Evolutionary conservation across 2,329 filamentous ascomycete genomes (phyloP).

Genomic region (Davidsoniella neocaledoniae): DNA sequence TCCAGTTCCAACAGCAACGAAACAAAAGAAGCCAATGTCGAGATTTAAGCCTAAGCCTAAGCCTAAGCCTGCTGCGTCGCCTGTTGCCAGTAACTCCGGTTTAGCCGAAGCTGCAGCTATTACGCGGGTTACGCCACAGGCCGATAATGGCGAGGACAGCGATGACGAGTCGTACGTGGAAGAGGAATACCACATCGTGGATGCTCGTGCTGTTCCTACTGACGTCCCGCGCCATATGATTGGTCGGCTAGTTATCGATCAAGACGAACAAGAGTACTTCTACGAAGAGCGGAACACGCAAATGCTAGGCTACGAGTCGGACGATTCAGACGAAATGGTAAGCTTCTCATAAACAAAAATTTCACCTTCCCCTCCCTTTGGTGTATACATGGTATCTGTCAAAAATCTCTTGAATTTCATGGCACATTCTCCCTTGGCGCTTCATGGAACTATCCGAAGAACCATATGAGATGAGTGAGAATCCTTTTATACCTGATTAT

Average conservation of each 20-base stretch:
- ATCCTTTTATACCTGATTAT: no score
- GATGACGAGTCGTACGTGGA: constrained; percentile 43
- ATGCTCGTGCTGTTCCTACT: constrained; percentile 31
- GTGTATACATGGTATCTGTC: no score
- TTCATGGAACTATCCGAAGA: no score
- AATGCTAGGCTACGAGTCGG: constrained; percentile 27
- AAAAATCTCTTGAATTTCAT: no score
- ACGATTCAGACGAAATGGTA: constrained; percentile 53
- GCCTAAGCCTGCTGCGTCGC: background rate
- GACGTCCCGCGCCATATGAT: constrained; percentile 33
- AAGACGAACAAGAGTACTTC: constrained; percentile 41
- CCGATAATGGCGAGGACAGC: constrained; percentile 25
- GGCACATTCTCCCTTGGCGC: no score
- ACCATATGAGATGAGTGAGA: no score
- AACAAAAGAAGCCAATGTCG: constrained; percentile 37
- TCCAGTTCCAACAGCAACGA: constrained; percentile 34
- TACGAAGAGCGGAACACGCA: constrained; percentile 20
- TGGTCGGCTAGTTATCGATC: constrained; percentile 39
- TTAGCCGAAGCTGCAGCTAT: background rate
- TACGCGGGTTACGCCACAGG: constrained; percentile 13
- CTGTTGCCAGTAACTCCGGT: background rate
- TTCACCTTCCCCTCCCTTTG: no score
- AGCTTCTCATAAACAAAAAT: background rate
- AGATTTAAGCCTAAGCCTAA: constrained; percentile 25
- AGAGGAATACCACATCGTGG: constrained; percentile 47